Conservation (phyloP, 306 rosid species). For the Medicago ruthenica region DNA sequence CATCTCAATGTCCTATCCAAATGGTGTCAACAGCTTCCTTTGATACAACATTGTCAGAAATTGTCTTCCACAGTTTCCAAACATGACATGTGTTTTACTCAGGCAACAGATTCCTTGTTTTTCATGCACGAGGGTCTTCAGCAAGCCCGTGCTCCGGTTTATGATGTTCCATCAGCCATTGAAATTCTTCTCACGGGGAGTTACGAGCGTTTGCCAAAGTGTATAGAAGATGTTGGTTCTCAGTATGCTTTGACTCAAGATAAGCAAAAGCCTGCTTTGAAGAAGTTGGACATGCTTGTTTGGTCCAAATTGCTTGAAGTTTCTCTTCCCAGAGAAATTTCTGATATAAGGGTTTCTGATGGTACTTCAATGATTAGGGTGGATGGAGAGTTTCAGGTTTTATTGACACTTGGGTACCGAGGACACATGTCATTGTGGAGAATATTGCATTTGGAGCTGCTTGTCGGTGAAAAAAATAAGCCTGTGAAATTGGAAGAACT, state of each 20-base stretch:
- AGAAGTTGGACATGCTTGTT: conserved; percentile 86
- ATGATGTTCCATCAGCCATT: conserved; percentile 93
- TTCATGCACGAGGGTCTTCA: conserved; percentile 99
- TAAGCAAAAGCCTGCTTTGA: conserved; percentile 88
- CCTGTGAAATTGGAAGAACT: conserved; percentile 71
- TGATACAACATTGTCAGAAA: conserved; percentile 91
- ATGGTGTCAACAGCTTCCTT: conserved; percentile 99
- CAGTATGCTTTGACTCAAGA: conserved; percentile 77
- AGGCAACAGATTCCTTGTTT: conserved; percentile 94
- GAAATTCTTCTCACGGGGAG: conserved; percentile 87
- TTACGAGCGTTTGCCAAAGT: conserved; percentile 85
- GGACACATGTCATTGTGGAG: conserved; percentile 99
- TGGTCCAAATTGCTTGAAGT: conserved; percentile 84
- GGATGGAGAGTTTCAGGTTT: conserved; percentile 89
- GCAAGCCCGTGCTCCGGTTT: conserved; percentile 97
- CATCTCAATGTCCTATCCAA: conserved; percentile 92
- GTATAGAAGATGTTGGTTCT: conserved; percentile 80
- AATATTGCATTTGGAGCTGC: conserved; percentile 92
- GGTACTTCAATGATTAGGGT: conserved; percentile 83
- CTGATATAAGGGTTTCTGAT: conserved; percentile 71
- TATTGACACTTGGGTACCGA: conserved; percentile 92
- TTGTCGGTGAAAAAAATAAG: conserved; percentile 85
- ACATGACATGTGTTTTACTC: conserved; percentile 95
- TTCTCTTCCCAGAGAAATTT: conserved; percentile 80
- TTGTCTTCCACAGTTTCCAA: conserved; percentile 86